Base-by-base conservation (phyloP, 805 yeast genomes). In the Naumovozyma baii region DNA sequence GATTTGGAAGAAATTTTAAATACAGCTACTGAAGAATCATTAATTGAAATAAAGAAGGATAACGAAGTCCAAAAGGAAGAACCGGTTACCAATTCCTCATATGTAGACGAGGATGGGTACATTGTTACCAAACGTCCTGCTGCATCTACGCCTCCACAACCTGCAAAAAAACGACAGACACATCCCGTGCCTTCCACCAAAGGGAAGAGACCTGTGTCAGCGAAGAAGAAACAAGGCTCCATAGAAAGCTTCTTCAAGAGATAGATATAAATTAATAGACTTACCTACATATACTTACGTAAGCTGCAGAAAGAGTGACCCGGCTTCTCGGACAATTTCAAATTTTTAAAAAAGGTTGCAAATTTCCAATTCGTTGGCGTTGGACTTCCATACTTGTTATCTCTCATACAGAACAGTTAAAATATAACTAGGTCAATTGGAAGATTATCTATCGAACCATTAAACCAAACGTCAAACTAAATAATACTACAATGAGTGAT, bases 61-160 rank as follows among this genome's bases (percentile, higher is more conserved):
- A 29, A 19, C 16, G 12, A 30, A 33, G 31, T 12, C 39, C 41
- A 17, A 41, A 32, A 43, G 22, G 37, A 26, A 33, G 30, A 22
- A 4, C 19, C 37, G 3, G 26, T 17, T 16, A 32, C 37, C n/a
- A 38, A 37, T n/a, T 31, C 48, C 1, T 44, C 52, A 1, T 55
- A 49, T 32, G 47, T 56, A 2, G 64, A 60, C 37, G 57, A 57
- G 12, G 64, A 60, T 18, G 64, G 64, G 5, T 60, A 57, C 39
- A 52, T 50, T 22, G 63, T 60, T 10, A 58, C 63, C 3, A 50
- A 49, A 39, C 51, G 45, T 39, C 46, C 44, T 4, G 33, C 48
- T 5, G 39, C 51, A 20, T 37, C 50, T 3, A 40, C 50, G 3
- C 44, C 45, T 10, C 40, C 47, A 17, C 31, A 36, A 16, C 22